Evolutionary conservation across 352 stramenopile genomes (phyloP), one percentile per base, ranked within the genome.

Genomic region (Phytophthora podocarpi): DNA sequence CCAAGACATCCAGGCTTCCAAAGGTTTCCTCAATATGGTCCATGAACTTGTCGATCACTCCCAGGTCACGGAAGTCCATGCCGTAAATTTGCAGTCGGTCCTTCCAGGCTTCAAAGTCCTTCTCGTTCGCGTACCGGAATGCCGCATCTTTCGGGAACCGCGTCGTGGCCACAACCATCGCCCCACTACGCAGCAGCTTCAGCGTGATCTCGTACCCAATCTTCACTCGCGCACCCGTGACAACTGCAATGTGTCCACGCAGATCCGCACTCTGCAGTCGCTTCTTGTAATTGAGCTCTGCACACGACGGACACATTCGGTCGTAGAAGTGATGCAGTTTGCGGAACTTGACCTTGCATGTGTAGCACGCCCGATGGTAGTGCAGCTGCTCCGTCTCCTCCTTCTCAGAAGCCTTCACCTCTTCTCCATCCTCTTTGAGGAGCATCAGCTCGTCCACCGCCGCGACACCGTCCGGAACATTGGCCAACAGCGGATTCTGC

Each of bases 241-340:
- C 87, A 18, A 98, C 68, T 7, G 91, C 92, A 3, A 97, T 74
- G 45, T 89, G 85, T 32, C 75, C 83, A 2, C 31, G 64, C 48
- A 98, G 61, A 50, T 98, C 68, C 0, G 84, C 85, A 2, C 79
- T 93, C 68, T 98, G 88, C 60, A 96, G 68, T 15, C 96, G 78
- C 72, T 99, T 99, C 36, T 87, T 67, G 69, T 87, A 99, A 80
- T 98, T 98, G 31, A 98, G 78, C 42, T 80, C 63, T 0, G 96
- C 94, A 68, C 96, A 99, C 0, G 70, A 59, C n/a, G 93, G 93
- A 74, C 96, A 99, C 26, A 99, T 68, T 56, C 95, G 91, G 65
- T 98, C 93, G 68, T 94, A 95, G 65, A 98, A 99, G 68, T 98
- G 96, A 52, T 97, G 80, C 51, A 98, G 87, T 35, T 96, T 74